A percentile compares a stretch with the other conserved stretches of the same genome.
Evolutionary conservation across 768 basidiomycete species (phyloP).

Genomic region (Calocybe gangraenosa): DNA sequence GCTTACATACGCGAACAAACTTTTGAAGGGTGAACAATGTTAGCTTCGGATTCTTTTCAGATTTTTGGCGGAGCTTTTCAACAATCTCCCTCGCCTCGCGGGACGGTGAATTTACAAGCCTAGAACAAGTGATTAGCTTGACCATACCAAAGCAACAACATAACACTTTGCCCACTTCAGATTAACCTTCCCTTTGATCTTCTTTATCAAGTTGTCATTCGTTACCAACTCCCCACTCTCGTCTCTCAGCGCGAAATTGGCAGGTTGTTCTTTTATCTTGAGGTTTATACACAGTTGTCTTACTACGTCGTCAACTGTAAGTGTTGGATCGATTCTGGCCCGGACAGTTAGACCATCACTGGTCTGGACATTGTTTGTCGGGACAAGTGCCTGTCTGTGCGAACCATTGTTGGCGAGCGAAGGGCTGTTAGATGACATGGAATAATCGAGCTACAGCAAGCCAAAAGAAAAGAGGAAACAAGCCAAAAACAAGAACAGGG

Average conservation of each 20-base stretch:
- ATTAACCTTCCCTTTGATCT: conserved; percentile 74
- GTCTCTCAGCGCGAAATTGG: conserved; percentile 75
- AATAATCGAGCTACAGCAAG: conserved; percentile 2
- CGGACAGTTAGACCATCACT: conserved; percentile 72
- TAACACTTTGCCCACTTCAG: conserved; percentile 52
- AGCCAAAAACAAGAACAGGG: too few species aligned
- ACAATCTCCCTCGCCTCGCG: conserved; percentile 77
- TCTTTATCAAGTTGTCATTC: conserved; percentile 79
- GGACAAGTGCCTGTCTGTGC: conserved; percentile 51
- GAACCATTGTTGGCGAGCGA: conserved; percentile 34
- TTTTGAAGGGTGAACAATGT: conserved; percentile 78
- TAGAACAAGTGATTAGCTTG: conserved; percentile 21
- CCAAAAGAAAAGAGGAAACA: conserved; percentile 4
- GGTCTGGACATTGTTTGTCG: conserved; percentile 82
- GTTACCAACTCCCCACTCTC: conserved; percentile 82
- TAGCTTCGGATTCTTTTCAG: conserved; percentile 58
- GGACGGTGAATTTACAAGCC: conserved; percentile 75
- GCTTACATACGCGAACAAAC: conserved; percentile 58
- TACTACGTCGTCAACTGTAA: conserved; percentile 82
- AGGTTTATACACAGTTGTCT: conserved; percentile 79
- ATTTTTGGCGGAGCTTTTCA: conserved; percentile 58
- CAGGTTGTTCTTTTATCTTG: conserved; percentile 69
- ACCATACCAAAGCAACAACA: not conserved
- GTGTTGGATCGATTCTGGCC: conserved; percentile 79
- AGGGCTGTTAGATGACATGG: conserved; percentile 16